Percentiles rank a stretch among this genome's conserved stretches.
phyloP scores from a whole-genome alignment of 2,329 filamentous ascomycete genomes.

The Diaporthe helianthi region DNA sequence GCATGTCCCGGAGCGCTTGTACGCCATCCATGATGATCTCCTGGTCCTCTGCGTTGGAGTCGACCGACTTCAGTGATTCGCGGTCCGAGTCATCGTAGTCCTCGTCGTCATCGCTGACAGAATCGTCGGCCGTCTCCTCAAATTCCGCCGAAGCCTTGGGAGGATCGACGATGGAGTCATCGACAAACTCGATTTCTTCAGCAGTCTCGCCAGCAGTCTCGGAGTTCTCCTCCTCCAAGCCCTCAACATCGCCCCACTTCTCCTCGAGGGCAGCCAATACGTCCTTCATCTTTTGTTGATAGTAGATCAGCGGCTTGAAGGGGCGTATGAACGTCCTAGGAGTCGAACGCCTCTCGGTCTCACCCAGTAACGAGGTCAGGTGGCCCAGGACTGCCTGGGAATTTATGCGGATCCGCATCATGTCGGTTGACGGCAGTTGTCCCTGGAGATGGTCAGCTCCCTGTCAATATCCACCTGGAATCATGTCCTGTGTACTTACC shows the following conservation, averaged over 20 bases:
- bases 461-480: background rate
- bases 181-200: background rate
- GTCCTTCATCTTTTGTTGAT: conserved; percentile 16
- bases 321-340: conserved; percentile 12
- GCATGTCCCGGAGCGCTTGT: conserved; percentile 20
- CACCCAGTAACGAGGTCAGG: background rate
- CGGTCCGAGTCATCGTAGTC: conserved; percentile 16
- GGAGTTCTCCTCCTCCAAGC: conserved; percentile 41
- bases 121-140: background rate
- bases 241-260: conserved; percentile 17
- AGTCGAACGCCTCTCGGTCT: conserved; percentile 10
- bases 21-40: conserved; percentile 5
- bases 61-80: conserved; percentile 1
- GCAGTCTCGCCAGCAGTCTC: background rate
- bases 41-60: conserved; percentile 17
- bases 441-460: background rate
- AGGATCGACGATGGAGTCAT: background rate
- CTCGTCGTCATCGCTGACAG: background rate
- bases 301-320: conserved; percentile 14
- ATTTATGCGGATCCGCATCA: conserved; percentile 20
- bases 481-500: background rate
- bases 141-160: background rate
- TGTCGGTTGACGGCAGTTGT: conserved; percentile 6
- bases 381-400: conserved; percentile 7
- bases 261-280: background rate